Evolutionary conservation across 345 rosid species (phyloP), one percentile per base, ranked within the genome.

Genomic region (Sapria himalayana): DNA sequence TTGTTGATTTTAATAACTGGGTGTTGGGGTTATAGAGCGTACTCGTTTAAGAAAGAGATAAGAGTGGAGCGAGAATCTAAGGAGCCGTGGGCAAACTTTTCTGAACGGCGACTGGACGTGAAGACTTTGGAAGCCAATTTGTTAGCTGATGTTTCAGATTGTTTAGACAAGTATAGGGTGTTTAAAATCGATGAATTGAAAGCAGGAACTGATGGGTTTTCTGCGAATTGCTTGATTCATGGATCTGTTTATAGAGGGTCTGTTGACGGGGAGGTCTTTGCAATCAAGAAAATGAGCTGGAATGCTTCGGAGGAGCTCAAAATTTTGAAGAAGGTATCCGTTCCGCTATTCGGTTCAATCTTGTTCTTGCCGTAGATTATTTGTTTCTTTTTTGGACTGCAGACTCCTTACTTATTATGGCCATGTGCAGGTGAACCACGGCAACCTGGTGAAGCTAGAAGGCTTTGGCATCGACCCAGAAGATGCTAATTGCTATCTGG

Each of bases 241-340:
- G 86, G 81, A 5, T 73, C 81, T 36, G 86, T 73, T 7, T 70
- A 65, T 54, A 67, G 59, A 59, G 81, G 78, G 2, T 54, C 25
- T 51, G 58, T 77, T 36, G 31, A 63, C 22, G 81, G 68, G 25
- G 72, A 61, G 50, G 46, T 56, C 31, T 68, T 54, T 50, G 81
- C 89, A 25, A 71, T 77, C 59, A 73, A 77, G 70, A 61, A 68
- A 69, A 77, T 77, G 78, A 70, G 59, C 38, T 71, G 78, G 89
- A 66, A 77, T 54, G 81, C 81, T 33, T 33, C 10, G 32, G 81
- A 76, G 49, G 86, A 77, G 72, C 71, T 77, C 57, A 73, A 68
- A 67, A 77, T 77, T 50, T 53, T 77, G 50, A 78, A 73, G 34
- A 73, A 73, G 81, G 89, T 77, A 71, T 32, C n/a, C 10, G 19